Base-by-base conservation (phyloP, 73 alveolate species). In the Blepharisma japonicum region DNA sequence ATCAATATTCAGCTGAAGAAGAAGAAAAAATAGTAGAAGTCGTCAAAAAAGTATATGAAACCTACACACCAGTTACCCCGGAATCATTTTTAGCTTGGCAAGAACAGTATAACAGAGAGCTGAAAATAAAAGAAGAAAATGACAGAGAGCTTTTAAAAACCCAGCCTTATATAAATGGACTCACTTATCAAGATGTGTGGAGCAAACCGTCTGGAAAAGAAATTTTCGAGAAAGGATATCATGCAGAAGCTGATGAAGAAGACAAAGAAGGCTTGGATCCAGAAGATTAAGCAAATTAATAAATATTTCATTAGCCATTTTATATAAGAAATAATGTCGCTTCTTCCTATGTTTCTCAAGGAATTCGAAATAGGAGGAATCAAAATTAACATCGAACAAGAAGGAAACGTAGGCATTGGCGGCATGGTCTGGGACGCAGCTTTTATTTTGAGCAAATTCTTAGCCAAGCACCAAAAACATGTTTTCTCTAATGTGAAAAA, bases 401-500 rank as follows among this genome's bases (percentile, higher is more conserved):
- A 70, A 45, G 80, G 80, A 39, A 11, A 70, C 11, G 66, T 70
- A n/a, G 80, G 80, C 2, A 70, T 70, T n/a, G 80, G 80, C 0
- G 80, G 80, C 23, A 70, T 47, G 56, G 66, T 70, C 61, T 70
- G 80, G 66, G 80, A 70, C 5, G 68, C 80, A 45, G 23, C 80
- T 14, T 47, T 70, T 11, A 70, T 70, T 7, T 14, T 70, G 5
- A 45, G 55, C 38, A 70, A 70, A 6, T 70, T 70, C 61, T 14
- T 70, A 7, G 32, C 20, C 38, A 39, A 14, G 25, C 11, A 70
- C 5, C 11, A 70, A 70, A 45, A 70, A 2, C 11, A 7, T 9
- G 42, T 70, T 14, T 70, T 70, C 45, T 14, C 32, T 45, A 23
- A 45, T 2, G 80, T 18, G 27, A 70, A 25, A n/a, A 70, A 48